Evolutionary conservation across 2,329 filamentous ascomycete species (phyloP), one percentile per base, ranked within the genome.

Genomic region (Hypoxylon sp.): DNA sequence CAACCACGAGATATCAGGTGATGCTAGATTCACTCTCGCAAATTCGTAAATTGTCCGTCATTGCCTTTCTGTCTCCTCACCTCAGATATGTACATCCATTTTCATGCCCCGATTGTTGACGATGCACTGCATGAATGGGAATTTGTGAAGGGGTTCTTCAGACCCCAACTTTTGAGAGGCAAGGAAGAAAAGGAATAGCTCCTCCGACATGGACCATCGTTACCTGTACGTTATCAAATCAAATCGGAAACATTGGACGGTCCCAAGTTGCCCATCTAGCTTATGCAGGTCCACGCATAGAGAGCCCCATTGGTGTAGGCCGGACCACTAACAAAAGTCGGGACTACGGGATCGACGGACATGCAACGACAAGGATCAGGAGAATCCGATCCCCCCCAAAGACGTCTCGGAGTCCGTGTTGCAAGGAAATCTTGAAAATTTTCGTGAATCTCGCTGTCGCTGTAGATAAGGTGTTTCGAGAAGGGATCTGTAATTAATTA

Each of bases 171-270:
- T 70, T 67, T 67, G 57, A 62, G 59, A 63, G 39, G 53, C 50
- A 54, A 54, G 59, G 44, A 44, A 19, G 35, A 47, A 61, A 31
- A 61, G 62, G 55, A 66, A 51, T 48, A 42, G 51, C 31, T 62
- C 58, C 59, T 62, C 44, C 53, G 52, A 65, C 52, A 35, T 52
- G 14, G 63, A 57, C 61, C 42, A 47, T 51, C 44, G 65, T 62
- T 62, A 50, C 50, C 39, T 67, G 55, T 60, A 67, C 50, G 46
- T 60, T 51, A 70, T 62, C 61, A 55, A 66, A 71, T 60, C 68
- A 66, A 71, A 71, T 71, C 66, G 55, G 69, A 71, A 71, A 71
- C 69, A 71, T 71, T 63, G 65, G 63, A 71, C 57, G 66, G 57
- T 67, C 63, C 69, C 69, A 71, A 69, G 52, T 66, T 54, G 60